Base-by-base conservation (phyloP, 768 basidiomycete species). In the Dendrothele bispora region DNA sequence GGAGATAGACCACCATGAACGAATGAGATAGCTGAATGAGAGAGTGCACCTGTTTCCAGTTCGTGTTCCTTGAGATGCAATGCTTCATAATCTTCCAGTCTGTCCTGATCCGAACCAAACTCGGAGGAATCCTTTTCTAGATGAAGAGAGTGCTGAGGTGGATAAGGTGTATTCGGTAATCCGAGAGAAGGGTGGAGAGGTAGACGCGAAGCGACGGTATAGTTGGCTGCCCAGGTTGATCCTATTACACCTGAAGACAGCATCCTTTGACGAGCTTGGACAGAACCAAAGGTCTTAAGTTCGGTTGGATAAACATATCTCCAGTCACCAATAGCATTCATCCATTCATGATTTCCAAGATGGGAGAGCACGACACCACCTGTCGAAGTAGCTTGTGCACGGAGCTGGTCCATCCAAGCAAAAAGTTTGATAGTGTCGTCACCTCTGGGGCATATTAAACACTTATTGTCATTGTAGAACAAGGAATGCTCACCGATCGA, bases 281-380 rank as follows among this genome's bases (percentile, higher is more conserved):
- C 73, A 21, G 78, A 74, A 15, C 90, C 92, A 55, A 92, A 95
- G 1, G 90, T 93, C 43, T 81, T 74, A 40, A 95, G 82, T 59
- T 97, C 95, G 22, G 80, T 75, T 7, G 82, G 77, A 56, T 83
- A 87, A 22, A 95, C 93, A 55, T 94, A 97, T 77, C 91, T 82
- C 91, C 91, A 95, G 64, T 95, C 92, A 51, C 91, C 88, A 49
- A 91, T 84, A 12, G 80, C 83, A 55, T 95, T 95, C 92, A 98
- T 97, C 75, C 86, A 85, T 64, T 98, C 97, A 56, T 99, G 97
- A 63, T 99, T 99, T 21, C 97, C 97, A 27, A 98, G 70, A 46
- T 91, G 77, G 11, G 79, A 83, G 26, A 95, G 61, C 12, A 99
- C 75, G 4, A 73, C 77, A 2, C 91, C 94, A 3, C 91, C 91